A percentile compares a stretch with the other conserved stretches of the same genome.
Conservation (phyloP, 768 basidiomycete genomes). For the Mycena crocata region DNA sequence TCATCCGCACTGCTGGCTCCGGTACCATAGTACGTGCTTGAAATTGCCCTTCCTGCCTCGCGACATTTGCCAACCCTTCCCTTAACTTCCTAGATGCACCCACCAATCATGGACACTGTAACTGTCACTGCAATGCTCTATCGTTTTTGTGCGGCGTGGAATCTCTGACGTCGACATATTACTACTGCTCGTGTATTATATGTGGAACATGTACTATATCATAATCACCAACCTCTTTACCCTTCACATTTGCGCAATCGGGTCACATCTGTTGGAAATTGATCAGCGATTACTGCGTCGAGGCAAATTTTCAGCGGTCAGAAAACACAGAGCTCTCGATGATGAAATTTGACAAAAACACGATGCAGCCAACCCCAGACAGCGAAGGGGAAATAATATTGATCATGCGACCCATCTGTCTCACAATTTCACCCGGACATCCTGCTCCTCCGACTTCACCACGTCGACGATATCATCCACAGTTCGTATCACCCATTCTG, state of each 20-base stretch:
- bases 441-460: slow-evolving; percentile 62
- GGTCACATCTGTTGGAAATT: slow-evolving; percentile 26
- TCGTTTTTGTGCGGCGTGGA: slow-evolving; percentile 75
- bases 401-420: slow-evolving; percentile 30
- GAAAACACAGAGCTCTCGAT: background rate
- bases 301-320: background rate
- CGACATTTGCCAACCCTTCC: slow-evolving; percentile 24
- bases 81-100: slow-evolving; percentile 70
- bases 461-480: slow-evolving; percentile 86
- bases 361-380: slow-evolving; percentile 37
- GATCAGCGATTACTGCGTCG: slow-evolving; percentile 20
- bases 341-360: slow-evolving; percentile 24
- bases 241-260: slow-evolving; percentile 17
- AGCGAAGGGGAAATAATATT: slow-evolving; percentile 17
- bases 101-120: slow-evolving; percentile 91
- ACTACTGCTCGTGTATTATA: slow-evolving; percentile 19
- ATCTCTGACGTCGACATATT: slow-evolving; percentile 51
- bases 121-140: slow-evolving; percentile 89
- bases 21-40: slow-evolving; percentile 77
- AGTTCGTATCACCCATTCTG: slow-evolving; percentile 88
- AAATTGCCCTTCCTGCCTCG: background rate
- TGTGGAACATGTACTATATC: slow-evolving; percentile 24
- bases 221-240: slow-evolving; percentile 15
- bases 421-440: slow-evolving; percentile 73
- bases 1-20: slow-evolving; percentile 80